phyloP scores from a whole-genome alignment of 1,284 basidiomycete species.

The Takashimella tepidaria region DNA sequence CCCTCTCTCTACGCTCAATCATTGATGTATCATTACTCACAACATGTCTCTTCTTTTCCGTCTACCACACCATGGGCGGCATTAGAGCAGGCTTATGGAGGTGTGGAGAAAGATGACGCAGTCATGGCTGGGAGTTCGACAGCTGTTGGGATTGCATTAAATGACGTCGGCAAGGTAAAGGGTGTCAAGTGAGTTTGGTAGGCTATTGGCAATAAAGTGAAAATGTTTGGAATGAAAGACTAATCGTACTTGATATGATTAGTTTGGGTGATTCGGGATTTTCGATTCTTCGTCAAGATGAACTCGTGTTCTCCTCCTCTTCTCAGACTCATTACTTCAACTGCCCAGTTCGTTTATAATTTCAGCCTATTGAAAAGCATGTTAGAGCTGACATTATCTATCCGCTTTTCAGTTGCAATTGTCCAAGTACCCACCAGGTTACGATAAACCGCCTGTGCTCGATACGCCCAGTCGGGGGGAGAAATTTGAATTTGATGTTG shows the following conservation, averaged over 20 bases:
- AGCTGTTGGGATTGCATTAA: conserved; percentile 43
- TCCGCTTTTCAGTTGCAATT: conserved; percentile 19
- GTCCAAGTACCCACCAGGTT: conserved; percentile 25
- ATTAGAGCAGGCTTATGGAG: conserved; percentile 49
- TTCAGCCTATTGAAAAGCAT: too few species aligned
- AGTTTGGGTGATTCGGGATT: conserved; percentile 48
- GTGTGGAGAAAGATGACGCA: conserved; percentile 46
- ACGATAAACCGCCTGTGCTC: conserved; percentile 8
- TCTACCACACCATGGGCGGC: conserved; percentile 36
- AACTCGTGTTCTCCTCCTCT: conserved; percentile 32
- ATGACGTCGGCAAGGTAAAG: conserved; percentile 45
- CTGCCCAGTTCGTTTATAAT: conserved; percentile 38
- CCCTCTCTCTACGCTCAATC: conserved; percentile 53
- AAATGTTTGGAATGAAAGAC: neutral
- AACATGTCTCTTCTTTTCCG: conserved; percentile 24
- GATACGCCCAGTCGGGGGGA: conserved; percentile 40
- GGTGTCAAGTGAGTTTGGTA: conserved; percentile 49
- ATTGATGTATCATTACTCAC: conserved; percentile 50
- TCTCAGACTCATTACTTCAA: conserved; percentile 49
- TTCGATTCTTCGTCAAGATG: conserved; percentile 39
- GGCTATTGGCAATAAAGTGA: neutral
- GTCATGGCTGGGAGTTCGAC: conserved; percentile 51
- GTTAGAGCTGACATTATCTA: conserved; percentile 8
- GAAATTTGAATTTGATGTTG: conserved; percentile 32
- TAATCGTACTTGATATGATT: conserved; percentile 2